Evolutionary conservation across 768 basidiomycete genomes (phyloP), one percentile per base, ranked within the genome.

Genomic region (Tricholoma furcatifolium): DNA sequence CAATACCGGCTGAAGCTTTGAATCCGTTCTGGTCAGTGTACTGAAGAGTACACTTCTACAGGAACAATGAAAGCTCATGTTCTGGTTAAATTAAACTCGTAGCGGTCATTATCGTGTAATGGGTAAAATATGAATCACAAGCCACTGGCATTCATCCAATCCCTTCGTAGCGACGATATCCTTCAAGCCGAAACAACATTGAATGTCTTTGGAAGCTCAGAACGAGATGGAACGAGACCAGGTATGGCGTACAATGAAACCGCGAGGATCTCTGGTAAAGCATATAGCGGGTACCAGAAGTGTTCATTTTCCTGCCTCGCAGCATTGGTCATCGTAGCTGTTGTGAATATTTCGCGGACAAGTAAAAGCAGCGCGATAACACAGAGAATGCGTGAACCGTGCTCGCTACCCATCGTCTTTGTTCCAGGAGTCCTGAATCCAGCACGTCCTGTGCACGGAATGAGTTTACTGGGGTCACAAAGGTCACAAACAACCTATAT

Each of bases 211-310:
- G 54, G 53, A 34, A 69, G 44, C 42, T 70, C 66, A 5, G 63
- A 50, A 3, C 65, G 56, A 39, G 64, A 58, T 18, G 70, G 71
- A 2, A 73, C 65, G 5, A 76, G 49, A 0, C 69, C 72, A 0
- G 74, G 71, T 1, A 58, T 57, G 14, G 65, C 54, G 46, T 69
- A 74, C 24, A 72, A 54, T 0, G 62, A 12, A 1, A 76, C 70
- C 0, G 69, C 69, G 12, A 75, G 51, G 20, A 74, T 51, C 56
- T 76, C 76, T 1, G 75, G 67, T 4, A 72, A 42, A 1, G 70
- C 72, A 4, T 70, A 56, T 1, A 78, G 54, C 0, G 75, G 74
- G 52, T 76, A 77, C 74, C 74, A 75, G 4, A 67, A 57, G 20
- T 57, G 61, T 49, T 78, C 77, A n/a, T 68, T 58, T 20, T 64